phyloP scores from a whole-genome alignment of 2,329 filamentous ascomycete genomes.

The Botryotinia narcissicola region DNA sequence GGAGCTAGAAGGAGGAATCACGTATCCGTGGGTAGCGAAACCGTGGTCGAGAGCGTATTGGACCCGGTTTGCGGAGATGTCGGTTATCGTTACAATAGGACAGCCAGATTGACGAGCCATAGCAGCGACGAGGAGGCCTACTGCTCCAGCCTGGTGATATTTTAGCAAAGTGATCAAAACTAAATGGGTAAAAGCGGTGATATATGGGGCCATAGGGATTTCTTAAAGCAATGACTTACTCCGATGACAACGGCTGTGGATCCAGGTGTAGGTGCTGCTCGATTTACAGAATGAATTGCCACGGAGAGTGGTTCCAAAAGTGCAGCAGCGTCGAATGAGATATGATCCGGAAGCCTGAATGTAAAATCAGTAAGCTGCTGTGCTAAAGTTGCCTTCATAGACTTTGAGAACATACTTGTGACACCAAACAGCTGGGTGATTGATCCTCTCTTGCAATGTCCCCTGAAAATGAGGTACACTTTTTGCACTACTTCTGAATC shows the following conservation, averaged over 20 bases:
- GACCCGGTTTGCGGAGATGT: constrained; percentile 59
- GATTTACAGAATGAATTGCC: constrained; percentile 59
- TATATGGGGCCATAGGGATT: not conserved
- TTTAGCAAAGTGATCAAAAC: not conserved
- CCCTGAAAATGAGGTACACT: constrained; percentile 63
- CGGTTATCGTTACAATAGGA: constrained; percentile 57
- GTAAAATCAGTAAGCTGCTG: constrained; percentile 10
- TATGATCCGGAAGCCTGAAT: constrained; percentile 53
- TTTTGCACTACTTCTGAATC: constrained; percentile 61
- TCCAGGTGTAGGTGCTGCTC: constrained; percentile 51
- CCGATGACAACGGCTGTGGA: constrained; percentile 62
- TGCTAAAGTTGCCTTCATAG: not conserved
- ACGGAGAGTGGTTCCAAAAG: constrained; percentile 62
- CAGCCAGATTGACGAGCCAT: constrained; percentile 62
- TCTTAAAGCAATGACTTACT: constrained; percentile 30
- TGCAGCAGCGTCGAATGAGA: constrained; percentile 59
- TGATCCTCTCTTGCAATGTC: constrained; percentile 60
- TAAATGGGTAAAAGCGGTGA: no score
- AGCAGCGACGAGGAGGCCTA: constrained; percentile 61
- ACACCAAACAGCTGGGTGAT: constrained; percentile 61
- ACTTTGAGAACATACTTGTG: constrained; percentile 50
- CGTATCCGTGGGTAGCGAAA: constrained; percentile 59
- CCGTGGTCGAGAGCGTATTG: constrained; percentile 57
- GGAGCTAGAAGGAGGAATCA: constrained; percentile 49
- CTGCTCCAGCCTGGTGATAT: constrained; percentile 47